Evolutionary conservation across 805 yeast species (phyloP).

Genomic region (Peterozyma toletana): DNA sequence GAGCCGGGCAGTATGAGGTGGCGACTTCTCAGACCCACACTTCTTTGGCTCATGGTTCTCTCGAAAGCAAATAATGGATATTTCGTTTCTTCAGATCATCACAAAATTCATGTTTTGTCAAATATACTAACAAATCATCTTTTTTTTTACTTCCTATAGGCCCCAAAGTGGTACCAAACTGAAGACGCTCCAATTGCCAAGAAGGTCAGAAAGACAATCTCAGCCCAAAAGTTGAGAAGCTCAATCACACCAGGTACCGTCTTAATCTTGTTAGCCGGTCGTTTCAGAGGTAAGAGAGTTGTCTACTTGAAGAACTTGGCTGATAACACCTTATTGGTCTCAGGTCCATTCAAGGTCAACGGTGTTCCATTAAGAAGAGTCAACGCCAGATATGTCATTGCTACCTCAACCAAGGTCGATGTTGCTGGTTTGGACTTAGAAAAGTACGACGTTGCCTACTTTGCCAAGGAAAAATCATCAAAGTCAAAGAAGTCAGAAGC

Average conservation of each 20-base stretch:
- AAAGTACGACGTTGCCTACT: conserved; percentile 91
- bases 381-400: conserved; percentile 97
- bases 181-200: conserved; percentile 78
- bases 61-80: too few relatives aligned
- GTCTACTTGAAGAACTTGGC: conserved; percentile 94
- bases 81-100: too few relatives aligned
- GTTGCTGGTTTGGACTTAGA: conserved; percentile 76
- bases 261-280: conserved; percentile 94
- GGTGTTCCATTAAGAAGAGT: conserved; percentile 99
- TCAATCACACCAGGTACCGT: conserved; percentile 98
- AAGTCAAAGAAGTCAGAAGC: conserved; percentile 84
- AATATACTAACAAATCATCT: neutral
- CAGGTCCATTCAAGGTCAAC: conserved; percentile 99
- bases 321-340: conserved; percentile 94
- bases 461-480: conserved; percentile 88
- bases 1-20: too few relatives aligned
- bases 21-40: too few relatives aligned
- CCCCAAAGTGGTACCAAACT: conserved; percentile 89
- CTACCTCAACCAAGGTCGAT: conserved; percentile 89
- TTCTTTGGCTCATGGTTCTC: too few relatives aligned
- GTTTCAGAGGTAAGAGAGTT: conserved; percentile 99
- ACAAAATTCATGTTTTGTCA: too few relatives aligned
- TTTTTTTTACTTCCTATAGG: conserved; percentile 16
- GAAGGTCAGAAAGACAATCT: conserved; percentile 78
- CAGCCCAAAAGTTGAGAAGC: conserved; percentile 93